These are phyloP conservation scores for Coniophora puteana DNA, from an alignment of 1,284 basidiomycete species.

Conservation along the genomic window DNA sequence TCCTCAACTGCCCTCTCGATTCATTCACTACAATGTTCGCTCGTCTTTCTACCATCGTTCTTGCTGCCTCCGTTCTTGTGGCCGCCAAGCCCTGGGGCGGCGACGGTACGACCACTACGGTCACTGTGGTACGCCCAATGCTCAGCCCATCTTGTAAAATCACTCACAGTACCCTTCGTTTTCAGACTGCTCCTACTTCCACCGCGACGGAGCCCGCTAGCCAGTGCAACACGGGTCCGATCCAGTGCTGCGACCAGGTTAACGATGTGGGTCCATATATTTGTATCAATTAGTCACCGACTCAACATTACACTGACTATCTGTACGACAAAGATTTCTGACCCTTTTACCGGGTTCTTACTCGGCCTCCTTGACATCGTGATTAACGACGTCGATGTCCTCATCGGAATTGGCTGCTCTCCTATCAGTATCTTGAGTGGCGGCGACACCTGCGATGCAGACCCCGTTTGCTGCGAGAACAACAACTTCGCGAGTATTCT, in stretches of 20 bases:
- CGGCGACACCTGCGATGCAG: background rate
- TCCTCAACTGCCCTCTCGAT: too few species aligned
- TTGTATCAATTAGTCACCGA: too few species aligned
- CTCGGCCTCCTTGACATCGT: background rate
- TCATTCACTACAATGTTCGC: slow-evolving; percentile 1
- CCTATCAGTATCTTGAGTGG: background rate
- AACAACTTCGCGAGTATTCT: slow-evolving; percentile 1
- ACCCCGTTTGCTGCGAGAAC: slow-evolving; percentile 4
- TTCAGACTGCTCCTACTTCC: too few species aligned
- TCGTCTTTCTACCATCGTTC: background rate
- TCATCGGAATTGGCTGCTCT: background rate
- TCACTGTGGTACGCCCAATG: too few species aligned
- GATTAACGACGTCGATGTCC: background rate
- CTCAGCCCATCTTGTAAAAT: too few species aligned
- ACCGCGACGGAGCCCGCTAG: slow-evolving; percentile 6
- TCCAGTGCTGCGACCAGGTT: slow-evolving; percentile 9
- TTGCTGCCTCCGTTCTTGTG: background rate
- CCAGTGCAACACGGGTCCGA: slow-evolving; percentile 1
- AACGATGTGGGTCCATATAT: too few species aligned
- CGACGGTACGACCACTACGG: slow-evolving; percentile 1
- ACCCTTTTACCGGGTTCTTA: background rate
- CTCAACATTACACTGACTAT: too few species aligned
- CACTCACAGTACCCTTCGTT: too few species aligned
- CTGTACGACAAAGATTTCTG: background rate
- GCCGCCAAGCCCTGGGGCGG: slow-evolving; percentile 1